These are phyloP conservation scores for Stephania cephalantha DNA, from an alignment of 164 flowering plant genomes.

Conservation along the genomic window DNA sequence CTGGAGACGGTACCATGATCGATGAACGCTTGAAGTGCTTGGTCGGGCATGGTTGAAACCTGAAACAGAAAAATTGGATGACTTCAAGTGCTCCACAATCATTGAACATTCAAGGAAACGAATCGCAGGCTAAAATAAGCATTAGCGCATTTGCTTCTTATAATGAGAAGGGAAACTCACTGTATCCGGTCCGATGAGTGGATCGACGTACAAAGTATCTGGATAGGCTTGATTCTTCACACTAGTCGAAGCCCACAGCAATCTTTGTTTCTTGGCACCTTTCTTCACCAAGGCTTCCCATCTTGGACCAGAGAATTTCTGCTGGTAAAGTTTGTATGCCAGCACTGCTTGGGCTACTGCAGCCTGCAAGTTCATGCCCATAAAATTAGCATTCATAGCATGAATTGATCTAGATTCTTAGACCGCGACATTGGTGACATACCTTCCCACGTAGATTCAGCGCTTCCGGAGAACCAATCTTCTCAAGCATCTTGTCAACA, in stretches of 20 bases:
- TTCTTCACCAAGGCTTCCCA: constrained; percentile 98
- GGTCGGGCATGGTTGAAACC: constrained; percentile 99
- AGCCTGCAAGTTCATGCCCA: constrained; percentile 43
- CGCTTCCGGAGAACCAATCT: constrained; percentile 90
- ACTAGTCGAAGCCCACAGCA: constrained; percentile 99
- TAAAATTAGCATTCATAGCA: neutral
- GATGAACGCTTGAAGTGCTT: constrained; percentile 86
- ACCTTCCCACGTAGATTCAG: constrained; percentile 96
- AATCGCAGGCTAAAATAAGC: neutral
- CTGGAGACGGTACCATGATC: constrained; percentile 83
- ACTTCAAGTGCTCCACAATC: neutral
- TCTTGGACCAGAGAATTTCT: constrained; percentile 97
- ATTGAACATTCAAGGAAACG: neutral
- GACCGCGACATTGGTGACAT: neutral
- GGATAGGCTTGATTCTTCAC: constrained; percentile 97
- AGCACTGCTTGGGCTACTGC: constrained; percentile 98
- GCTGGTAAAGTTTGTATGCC: constrained; percentile 89
- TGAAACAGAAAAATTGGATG: constrained; percentile 14
- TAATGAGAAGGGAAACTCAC: constrained; percentile 31
- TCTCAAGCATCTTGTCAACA: constrained; percentile 92
- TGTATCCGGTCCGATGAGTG: constrained; percentile 96
- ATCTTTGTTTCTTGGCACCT: constrained; percentile 98
- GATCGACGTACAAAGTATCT: constrained; percentile 87
- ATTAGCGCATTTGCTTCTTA: neutral
- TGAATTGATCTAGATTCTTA: neutral